Base-by-base conservation (phyloP, 1,284 basidiomycete species). In the Ustilago nuda region DNA sequence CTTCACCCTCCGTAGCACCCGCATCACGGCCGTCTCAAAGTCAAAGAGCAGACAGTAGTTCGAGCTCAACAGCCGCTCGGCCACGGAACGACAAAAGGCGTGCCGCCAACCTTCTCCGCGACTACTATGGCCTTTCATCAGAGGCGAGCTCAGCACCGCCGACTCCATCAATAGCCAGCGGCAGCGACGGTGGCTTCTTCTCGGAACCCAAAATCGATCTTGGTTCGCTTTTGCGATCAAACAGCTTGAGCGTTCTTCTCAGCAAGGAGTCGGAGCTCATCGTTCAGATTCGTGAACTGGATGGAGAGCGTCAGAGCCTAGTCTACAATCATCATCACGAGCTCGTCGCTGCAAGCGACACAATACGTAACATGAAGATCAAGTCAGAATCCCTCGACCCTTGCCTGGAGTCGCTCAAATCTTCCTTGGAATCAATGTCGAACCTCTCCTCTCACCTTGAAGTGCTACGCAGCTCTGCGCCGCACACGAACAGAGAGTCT, bases 251-350 rank as follows among this genome's bases (percentile, higher is more conserved):
- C 41, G 61, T 65, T 13, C 64, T 84, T 27, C 65, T 84, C 19
- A 48, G 57, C 37, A 72, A 66, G 45, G 75, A 81, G 41, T 72
- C 73, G 13, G 65, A 72, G 35, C 69, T 82, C 23, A 71, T 84
- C 48, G 78, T 75, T 30, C 78, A 95, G 86, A 95, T 96, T 68
- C 89, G 93, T 50, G 90, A 95, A 76, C 87, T 96, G 5, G 93
- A 95, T 67, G 91, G 92, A 77, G 94, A 95, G 83, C 89, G 93
- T 36, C 94, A 96, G 84, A 92, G 92, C 23, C 87, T 96, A 43
- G 94, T 96, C 4, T 96, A 96, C 85, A 95, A 96, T 78, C 94
- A 96, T 81, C 94, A 96, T 82, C 94, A 95, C 77, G 94, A 96
- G 81, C 90, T 96, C 23, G 94, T 96, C 54, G 92, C 93, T 1